Evolutionary conservation across 805 yeast genomes (phyloP).

Genomic region (Scheffersomyces ergatensis): DNA sequence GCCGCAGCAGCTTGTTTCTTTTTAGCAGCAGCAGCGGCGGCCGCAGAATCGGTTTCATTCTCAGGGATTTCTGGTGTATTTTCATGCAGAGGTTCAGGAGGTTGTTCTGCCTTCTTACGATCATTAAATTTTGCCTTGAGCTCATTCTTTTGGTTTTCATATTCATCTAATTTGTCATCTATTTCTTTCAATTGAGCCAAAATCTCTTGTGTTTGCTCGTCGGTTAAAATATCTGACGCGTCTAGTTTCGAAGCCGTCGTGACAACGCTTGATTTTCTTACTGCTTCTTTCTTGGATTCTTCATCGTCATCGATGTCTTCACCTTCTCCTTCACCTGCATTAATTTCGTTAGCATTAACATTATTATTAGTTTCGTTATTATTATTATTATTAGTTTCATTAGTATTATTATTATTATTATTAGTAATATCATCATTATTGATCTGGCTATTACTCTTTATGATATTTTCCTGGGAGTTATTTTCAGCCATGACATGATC

Average conservation of each 20-base stretch:
- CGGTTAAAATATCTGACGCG: conserved; percentile 24
- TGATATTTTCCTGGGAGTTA: background rate
- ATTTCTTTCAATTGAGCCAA: conserved; percentile 33
- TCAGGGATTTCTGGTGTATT: background rate
- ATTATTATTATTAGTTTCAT: background rate
- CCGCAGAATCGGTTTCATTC: conserved; percentile 2
- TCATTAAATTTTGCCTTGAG: conserved; percentile 31
- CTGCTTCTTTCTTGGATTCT: conserved; percentile 14
- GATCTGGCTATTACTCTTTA: background rate
- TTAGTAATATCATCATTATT: background rate
- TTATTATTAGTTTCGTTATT: background rate
- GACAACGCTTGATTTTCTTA: conserved; percentile 2
- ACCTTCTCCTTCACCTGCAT: conserved; percentile 10
- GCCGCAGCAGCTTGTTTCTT: conserved; percentile 29
- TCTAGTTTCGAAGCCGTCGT: background rate
- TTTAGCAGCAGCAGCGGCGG: conserved; percentile 11
- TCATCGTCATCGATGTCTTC: conserved; percentile 8
- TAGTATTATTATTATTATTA: background rate
- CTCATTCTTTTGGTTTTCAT: conserved; percentile 31
- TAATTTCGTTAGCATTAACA: conserved; percentile 3
- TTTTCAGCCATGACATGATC: conserved; percentile 1
- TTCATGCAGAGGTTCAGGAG: conserved; percentile 1
- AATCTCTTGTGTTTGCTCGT: conserved; percentile 30
- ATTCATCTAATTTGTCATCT: conserved; percentile 34
- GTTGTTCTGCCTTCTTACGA: conserved; percentile 9